A percentile compares a stretch with the other conserved stretches of the same genome.
phyloP scores from a whole-genome alignment of 805 yeast genomes.

The Candida alai region DNA sequence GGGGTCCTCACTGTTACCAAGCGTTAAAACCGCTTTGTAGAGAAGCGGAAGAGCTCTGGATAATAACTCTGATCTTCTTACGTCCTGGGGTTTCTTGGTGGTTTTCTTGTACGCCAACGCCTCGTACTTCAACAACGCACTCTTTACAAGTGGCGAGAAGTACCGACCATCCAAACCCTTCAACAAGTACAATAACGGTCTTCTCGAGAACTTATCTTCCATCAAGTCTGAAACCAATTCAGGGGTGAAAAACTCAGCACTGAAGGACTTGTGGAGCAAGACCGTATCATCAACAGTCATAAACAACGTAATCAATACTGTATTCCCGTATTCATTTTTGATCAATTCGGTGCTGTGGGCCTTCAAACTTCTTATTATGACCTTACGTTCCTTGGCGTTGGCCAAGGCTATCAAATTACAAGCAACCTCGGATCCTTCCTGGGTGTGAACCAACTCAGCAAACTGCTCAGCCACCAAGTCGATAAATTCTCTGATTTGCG shows the following conservation, averaged over 20 bases:
- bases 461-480: slow-evolving; percentile 82
- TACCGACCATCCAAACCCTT: slow-evolving; percentile 77
- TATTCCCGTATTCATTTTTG: slow-evolving; percentile 81
- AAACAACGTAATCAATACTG: slow-evolving; percentile 72
- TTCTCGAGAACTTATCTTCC: slow-evolving; percentile 73
- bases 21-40: slow-evolving; percentile 46
- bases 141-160: slow-evolving; percentile 66
- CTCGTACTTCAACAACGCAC: slow-evolving; percentile 57
- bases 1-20: slow-evolving; percentile 18
- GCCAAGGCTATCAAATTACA: slow-evolving; percentile 75
- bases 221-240: slow-evolving; percentile 53
- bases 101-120: slow-evolving; percentile 56
- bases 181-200: slow-evolving; percentile 81
- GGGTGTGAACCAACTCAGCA: slow-evolving; percentile 93
- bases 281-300: slow-evolving; percentile 94
- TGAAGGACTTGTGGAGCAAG: slow-evolving; percentile 68
- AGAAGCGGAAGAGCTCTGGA: slow-evolving; percentile 63
- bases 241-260: slow-evolving; percentile 48
- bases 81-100: slow-evolving; percentile 79
- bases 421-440: slow-evolving; percentile 92
- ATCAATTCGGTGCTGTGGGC: slow-evolving; percentile 73
- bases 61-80: slow-evolving; percentile 68
- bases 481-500: slow-evolving; percentile 74
- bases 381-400: slow-evolving; percentile 88
- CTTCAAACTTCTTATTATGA: slow-evolving; percentile 66